Percentiles rank a stretch among this genome's conserved stretches.
Conservation (phyloP, 805 yeast genomes). For the Yarrowia sp. region DNA sequence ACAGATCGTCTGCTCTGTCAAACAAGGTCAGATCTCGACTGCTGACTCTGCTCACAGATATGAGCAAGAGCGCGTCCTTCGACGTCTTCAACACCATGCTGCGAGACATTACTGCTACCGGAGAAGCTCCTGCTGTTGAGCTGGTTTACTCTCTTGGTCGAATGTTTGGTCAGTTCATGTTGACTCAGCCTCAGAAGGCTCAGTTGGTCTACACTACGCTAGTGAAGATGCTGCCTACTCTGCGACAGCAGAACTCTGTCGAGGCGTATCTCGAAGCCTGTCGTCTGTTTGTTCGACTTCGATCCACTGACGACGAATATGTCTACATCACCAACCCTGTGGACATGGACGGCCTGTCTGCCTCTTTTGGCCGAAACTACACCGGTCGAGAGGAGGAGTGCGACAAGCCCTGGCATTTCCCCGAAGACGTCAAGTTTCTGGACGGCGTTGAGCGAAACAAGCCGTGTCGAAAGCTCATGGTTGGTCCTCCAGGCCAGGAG, state of each 20-base stretch:
- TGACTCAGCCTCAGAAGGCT: slow-evolving; percentile 37
- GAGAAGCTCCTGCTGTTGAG: slow-evolving; percentile 13
- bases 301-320: slow-evolving; percentile 47
- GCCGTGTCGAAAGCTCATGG: slow-evolving; percentile 39
- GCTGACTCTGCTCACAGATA: slow-evolving; percentile 37
- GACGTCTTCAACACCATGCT: slow-evolving; percentile 19
- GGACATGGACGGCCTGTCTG: slow-evolving; percentile 66
- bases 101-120: slow-evolving; percentile 1
- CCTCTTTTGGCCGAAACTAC: slow-evolving; percentile 53
- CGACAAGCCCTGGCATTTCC: slow-evolving; percentile 52
- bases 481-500: slow-evolving; percentile 27
- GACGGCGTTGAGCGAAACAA: slow-evolving; percentile 46
- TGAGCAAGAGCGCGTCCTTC: slow-evolving; percentile 33
- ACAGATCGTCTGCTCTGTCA: background rate
- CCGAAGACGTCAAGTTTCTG: slow-evolving; percentile 53
- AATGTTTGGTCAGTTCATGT: slow-evolving; percentile 35
- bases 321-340: slow-evolving; percentile 52
- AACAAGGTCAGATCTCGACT: slow-evolving; percentile 38
- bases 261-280: slow-evolving; percentile 45
- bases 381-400: slow-evolving; percentile 32
- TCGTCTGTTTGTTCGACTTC: slow-evolving; percentile 53
- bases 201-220: slow-evolving; percentile 33
- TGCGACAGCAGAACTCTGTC: slow-evolving; percentile 18
- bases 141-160: slow-evolving; percentile 35
- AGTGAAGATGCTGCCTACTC: slow-evolving; percentile 31